Evolutionary conservation across 768 basidiomycete species (phyloP), one percentile per base, ranked within the genome.

Genomic region (Zangia roseola): DNA sequence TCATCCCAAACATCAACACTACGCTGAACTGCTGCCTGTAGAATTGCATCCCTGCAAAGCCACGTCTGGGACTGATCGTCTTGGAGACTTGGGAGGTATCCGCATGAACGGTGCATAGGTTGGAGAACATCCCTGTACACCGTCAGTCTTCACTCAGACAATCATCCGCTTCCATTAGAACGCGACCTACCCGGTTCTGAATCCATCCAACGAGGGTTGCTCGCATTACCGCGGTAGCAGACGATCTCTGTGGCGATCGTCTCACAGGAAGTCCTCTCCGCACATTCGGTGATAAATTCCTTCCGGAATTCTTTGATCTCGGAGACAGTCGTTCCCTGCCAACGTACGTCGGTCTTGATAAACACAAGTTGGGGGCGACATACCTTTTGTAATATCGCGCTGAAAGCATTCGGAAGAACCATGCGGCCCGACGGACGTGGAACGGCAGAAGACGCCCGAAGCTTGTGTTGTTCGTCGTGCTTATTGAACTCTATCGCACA

Each of bases 1-100:
- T 75, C 34, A 70, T 39, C 0, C 78, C 78, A 34, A 76, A 73
- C 43, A 64, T 67, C 43, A 79, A 52, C 30, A 76, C 64, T 21
- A 79, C 60, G 12, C 71, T 68, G 45, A 70, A 78, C 10, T 62
- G 50, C 33, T 63, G 65, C 35, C 54, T 55, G 43, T 62, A 68
- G 19, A 66, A 71, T 43, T 64, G 58, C 8, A 67, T 25, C 10
- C 59, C 61, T 4, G 61, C 65, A 26, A 59, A 68, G 35, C 63
- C 55, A 8, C 57, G 62, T n/a, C 62, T 57, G 19, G 65, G 65
- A 50, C 65, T 64, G 45, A 67, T 50, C 16, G 54, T 62, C 46
- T 45, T 64, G 45, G 65, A 62, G 12, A 69, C 56, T 38, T 59
- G 48, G 5, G 69, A 67, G 2, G 56, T 64, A 26, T 69, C 56